Percentiles rank a stretch among this genome's conserved stretches.
Evolutionary conservation across 495 filamentous ascomycete species (phyloP).

Genomic region (Coniosporium apollinis): DNA sequence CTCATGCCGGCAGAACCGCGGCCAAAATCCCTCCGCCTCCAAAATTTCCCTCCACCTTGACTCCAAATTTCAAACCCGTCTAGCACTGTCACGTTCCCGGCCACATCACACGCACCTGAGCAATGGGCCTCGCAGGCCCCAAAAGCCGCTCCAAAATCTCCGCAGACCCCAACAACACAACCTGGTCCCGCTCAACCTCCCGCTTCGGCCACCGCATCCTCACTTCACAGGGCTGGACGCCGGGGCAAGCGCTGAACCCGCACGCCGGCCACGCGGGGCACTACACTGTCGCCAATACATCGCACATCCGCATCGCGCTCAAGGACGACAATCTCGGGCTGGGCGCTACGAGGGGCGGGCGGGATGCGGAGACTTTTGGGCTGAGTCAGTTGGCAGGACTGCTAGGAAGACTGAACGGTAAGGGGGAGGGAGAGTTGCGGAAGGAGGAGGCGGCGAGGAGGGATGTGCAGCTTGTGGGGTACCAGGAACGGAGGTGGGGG

Average conservation of each 20-base stretch:
- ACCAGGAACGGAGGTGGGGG: conserved; percentile 52
- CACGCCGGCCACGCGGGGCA: conserved; percentile 54
- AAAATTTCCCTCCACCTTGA: background rate
- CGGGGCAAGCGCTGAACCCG: conserved; percentile 63
- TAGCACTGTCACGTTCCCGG: background rate
- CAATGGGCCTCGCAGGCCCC: conserved; percentile 12
- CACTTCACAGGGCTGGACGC: conserved; percentile 74
- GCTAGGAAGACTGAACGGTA: conserved; percentile 79
- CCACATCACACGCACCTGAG: background rate
- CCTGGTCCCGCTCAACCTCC: conserved; percentile 67
- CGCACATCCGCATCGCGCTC: conserved; percentile 59
- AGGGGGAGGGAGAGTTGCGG: conserved; percentile 48
- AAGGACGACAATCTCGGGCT: conserved; percentile 85
- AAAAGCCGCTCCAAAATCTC: conserved; percentile 66
- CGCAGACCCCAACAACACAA: conserved; percentile 82
- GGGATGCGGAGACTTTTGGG: conserved; percentile 58
- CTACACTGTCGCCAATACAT: conserved; percentile 57
- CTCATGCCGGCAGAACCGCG: background rate
- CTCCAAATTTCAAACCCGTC: background rate
- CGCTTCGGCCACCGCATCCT: conserved; percentile 79
- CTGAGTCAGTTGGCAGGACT: conserved; percentile 70
- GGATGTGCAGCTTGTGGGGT: conserved; percentile 46
- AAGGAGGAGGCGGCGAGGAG: conserved; percentile 44
- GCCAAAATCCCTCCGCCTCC: background rate
- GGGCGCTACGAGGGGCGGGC: conserved; percentile 50